Percentiles rank a stretch among this genome's conserved stretches.
Conservation (phyloP, 768 basidiomycete species). For the Suillus clintonianus region DNA sequence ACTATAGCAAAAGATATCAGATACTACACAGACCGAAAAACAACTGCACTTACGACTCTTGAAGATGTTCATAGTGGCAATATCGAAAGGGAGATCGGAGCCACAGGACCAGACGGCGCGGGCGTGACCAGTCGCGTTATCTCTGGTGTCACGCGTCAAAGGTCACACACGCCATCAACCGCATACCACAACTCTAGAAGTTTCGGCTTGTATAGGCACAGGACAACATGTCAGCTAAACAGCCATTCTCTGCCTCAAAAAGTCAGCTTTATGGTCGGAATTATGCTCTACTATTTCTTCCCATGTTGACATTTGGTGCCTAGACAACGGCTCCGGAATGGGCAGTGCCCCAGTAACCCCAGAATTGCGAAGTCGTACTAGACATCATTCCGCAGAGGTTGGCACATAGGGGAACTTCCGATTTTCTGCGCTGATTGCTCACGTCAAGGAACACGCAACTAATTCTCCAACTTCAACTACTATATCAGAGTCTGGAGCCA, state of each 20-base stretch:
- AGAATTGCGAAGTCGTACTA: constrained; percentile 12
- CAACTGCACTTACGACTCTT: constrained; percentile 61
- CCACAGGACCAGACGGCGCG: constrained; percentile 9
- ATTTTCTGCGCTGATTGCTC: background rate
- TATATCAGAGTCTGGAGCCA: constrained; percentile 29
- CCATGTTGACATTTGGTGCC: background rate
- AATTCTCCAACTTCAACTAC: constrained; percentile 32
- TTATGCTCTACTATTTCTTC: background rate
- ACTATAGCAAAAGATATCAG: constrained; percentile 49
- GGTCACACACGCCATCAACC: constrained; percentile 5
- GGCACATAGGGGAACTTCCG: background rate
- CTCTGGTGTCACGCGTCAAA: constrained; percentile 19
- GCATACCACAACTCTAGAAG: background rate
- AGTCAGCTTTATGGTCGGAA: background rate
- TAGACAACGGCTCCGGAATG: constrained; percentile 8
- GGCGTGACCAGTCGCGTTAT: constrained; percentile 30
- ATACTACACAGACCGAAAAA: constrained; percentile 4
- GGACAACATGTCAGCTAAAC: background rate
- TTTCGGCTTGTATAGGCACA: background rate
- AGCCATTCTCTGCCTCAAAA: background rate
- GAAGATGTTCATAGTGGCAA: constrained; percentile 77
- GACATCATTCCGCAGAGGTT: constrained; percentile 16
- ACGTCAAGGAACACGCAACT: constrained; percentile 15
- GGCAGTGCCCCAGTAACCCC: constrained; percentile 14
- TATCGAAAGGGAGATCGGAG: constrained; percentile 16